Evolutionary conservation across 495 filamentous ascomycete species (phyloP), one percentile per base, ranked within the genome.

Genomic region (Glutinoglossum americanum): DNA sequence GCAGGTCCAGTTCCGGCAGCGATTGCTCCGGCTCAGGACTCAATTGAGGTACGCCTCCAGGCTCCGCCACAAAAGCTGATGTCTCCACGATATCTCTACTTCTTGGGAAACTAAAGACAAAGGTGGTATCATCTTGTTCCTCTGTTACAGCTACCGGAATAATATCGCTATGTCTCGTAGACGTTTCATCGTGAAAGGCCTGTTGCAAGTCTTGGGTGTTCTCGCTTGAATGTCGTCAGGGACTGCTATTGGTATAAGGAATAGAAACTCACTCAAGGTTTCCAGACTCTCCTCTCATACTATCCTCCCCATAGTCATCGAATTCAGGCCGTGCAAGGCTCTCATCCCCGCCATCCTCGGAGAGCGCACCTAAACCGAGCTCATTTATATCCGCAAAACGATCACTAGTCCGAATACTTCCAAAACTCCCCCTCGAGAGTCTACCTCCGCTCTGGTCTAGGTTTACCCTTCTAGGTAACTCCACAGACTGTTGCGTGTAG

Each of bases 401-500:
- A 64, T 87, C 85, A 64, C 82, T 89, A 63, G 82, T 70, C 48
- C 80, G 68, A 51, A 71, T 68, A 55, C 71, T 77, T 10, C 73
- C 75, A 60, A 74, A 73, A 61, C 77, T 80, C 60, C 77, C 75
- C 66, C 76, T 71, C 11, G 74, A 74, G 13, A 78, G 60, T 35
- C 74, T 68, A 9, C 67, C 60, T 27, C 68, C 70, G 7, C 68
- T 72, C 54, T 74, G 70, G 60, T 84, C 80, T 51, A 68, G 76
- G 10, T 71, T 61, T 21, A 78, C 83, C 57, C 83, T 71, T 55
- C 83, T 72, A 10, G 81, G 76, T 49, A 84, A 71, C 67, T 90
- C 86, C 33, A 89, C 74, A 23, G 83, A 84, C 58, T 73, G 74
- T 51, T 77, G 71, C 0, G 84, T 88, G 37, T 77, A 73, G 60